Conservation (phyloP, 495 filamentous ascomycete genomes). For the Aspergillus asperescens region DNA sequence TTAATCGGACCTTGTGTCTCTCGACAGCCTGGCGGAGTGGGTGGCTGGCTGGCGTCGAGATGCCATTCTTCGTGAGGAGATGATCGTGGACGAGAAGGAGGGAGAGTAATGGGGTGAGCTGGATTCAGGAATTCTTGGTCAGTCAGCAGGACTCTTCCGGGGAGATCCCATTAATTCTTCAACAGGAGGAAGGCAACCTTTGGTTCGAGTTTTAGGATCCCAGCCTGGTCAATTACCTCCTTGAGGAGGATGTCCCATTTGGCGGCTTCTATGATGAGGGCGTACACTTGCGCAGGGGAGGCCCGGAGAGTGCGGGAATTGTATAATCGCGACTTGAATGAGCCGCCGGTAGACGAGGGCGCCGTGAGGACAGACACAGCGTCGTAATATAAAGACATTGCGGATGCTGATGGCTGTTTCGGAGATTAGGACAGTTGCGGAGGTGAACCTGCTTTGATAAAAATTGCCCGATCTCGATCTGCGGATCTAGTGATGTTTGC, state of each 20-base stretch:
- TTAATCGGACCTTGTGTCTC: slow-evolving; percentile 73
- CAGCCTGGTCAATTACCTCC: slow-evolving; percentile 75
- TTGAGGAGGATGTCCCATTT: slow-evolving; percentile 87
- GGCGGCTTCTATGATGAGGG: slow-evolving; percentile 72
- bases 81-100: slow-evolving; percentile 84
- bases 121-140: slow-evolving; percentile 30
- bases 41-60: slow-evolving; percentile 71
- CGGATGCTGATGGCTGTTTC: not conserved
- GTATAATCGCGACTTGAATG: slow-evolving; percentile 79
- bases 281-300: slow-evolving; percentile 75
- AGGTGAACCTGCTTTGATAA: slow-evolving; percentile 5
- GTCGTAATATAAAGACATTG: slow-evolving; percentile 95
- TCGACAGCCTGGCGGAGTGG: slow-evolving; percentile 68
- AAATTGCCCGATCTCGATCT: slow-evolving; percentile 11
- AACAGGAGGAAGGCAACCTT: slow-evolving; percentile 55
- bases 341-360: slow-evolving; percentile 57
- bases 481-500: slow-evolving; percentile 21
- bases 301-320: slow-evolving; percentile 61
- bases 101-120: slow-evolving; percentile 78
- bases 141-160: slow-evolving; percentile 32
- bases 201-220: slow-evolving; percentile 64
- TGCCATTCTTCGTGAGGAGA: slow-evolving; percentile 71
- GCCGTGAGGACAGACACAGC: slow-evolving; percentile 66
- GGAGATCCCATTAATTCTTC: not conserved
- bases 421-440: not conserved